Conservation (phyloP, 129 eudicot species). For the Flaveria robusta region DNA sequence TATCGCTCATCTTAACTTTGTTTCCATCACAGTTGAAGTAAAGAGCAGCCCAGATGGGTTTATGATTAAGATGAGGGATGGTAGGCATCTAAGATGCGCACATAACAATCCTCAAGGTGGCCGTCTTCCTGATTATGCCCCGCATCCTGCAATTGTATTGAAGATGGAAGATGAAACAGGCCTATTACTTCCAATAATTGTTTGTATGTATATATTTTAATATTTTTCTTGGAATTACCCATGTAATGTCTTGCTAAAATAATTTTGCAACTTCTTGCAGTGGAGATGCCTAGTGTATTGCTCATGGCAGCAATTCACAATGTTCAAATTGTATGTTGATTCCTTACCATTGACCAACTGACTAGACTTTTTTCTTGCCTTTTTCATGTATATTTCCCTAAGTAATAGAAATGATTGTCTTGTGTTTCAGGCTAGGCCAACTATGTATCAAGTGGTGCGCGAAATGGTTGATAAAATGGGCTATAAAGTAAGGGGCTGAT, state of each 20-base stretch:
- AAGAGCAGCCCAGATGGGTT: conserved; percentile 38
- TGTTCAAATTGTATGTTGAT: conserved; percentile 71
- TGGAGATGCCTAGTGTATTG: conserved; percentile 90
- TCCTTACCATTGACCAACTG: neutral
- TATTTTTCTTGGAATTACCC: neutral
- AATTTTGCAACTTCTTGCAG: conserved; percentile 42
- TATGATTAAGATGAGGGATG: conserved; percentile 48
- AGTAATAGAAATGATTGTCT: conserved; percentile 8
- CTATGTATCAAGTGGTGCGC: conserved; percentile 75
- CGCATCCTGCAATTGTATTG: conserved; percentile 90
- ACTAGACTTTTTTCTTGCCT: conserved; percentile 3
- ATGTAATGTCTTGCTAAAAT: conserved; percentile 1
- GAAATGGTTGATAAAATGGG: conserved; percentile 98
- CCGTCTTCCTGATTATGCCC: conserved; percentile 63
- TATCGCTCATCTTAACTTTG: neutral
- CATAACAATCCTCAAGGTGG: conserved; percentile 53
- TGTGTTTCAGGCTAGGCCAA: conserved; percentile 82
- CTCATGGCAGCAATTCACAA: conserved; percentile 84
- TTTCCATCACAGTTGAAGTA: conserved; percentile 37
- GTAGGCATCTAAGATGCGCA: conserved; percentile 44
- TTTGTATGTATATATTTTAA: conserved; percentile 51
- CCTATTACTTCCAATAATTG: conserved; percentile 85
- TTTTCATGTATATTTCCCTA: neutral
- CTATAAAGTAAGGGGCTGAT: conserved; percentile 51
- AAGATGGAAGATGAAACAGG: conserved; percentile 98